Conservation (phyloP, 345 rosid genomes). For the Eucalyptus victrix region DNA sequence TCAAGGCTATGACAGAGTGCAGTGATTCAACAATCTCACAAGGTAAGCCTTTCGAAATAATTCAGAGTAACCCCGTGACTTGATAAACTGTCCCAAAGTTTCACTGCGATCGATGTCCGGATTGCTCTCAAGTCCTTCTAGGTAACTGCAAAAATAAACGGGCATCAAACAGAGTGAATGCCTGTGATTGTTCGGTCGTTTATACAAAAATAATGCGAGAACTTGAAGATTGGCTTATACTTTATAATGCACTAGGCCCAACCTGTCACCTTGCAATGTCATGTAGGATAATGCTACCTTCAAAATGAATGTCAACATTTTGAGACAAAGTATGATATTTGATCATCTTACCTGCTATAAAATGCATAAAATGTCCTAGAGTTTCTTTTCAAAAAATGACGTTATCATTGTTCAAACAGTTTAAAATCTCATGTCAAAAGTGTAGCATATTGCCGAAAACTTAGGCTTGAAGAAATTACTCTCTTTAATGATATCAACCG, state of each 20-base stretch:
- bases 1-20: neutral
- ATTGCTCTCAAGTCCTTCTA: conserved; percentile 51
- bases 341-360: neutral
- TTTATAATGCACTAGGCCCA: neutral
- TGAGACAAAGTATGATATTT: too few relatives aligned
- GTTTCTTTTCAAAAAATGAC: neutral
- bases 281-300: neutral
- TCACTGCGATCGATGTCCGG: conserved; percentile 46
- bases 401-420: neutral
- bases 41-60: conserved; percentile 79
- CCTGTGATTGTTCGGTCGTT: neutral
- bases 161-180: neutral
- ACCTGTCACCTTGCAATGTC: too few relatives aligned
- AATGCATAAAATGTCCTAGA: neutral
- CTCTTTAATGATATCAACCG: neutral
- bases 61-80: conserved; percentile 58
- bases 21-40: conserved; percentile 21
- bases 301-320: too few relatives aligned
- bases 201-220: neutral
- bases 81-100: conserved; percentile 60
- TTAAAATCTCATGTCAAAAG: neutral
- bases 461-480: neutral
- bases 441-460: neutral
- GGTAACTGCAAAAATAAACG: conserved; percentile 24
- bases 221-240: neutral